These are phyloP conservation scores for Phytophthora sp. DNA, from an alignment of 352 stramenopile species.

Conservation along the genomic window DNA sequence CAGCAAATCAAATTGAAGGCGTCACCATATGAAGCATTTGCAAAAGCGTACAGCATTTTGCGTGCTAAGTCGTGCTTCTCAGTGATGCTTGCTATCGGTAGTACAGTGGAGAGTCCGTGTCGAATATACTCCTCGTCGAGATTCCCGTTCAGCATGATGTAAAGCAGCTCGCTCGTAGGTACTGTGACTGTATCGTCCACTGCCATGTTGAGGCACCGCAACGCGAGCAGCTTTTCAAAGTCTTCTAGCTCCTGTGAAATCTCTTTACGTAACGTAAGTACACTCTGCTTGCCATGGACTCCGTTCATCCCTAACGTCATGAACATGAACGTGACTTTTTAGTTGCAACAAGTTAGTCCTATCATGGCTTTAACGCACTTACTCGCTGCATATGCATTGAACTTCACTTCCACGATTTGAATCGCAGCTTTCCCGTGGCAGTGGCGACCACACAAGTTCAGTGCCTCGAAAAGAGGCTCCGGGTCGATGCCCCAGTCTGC, in stretches of 20 bases:
- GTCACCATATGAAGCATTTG: constrained; percentile 58
- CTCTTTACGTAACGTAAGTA: constrained; percentile 64
- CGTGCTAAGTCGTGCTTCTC: constrained; percentile 64
- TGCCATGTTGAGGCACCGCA: constrained; percentile 69
- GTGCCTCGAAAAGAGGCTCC: constrained; percentile 64
- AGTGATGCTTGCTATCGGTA: constrained; percentile 59
- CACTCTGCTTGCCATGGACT: constrained; percentile 54
- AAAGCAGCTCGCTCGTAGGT: constrained; percentile 62
- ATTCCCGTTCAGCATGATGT: constrained; percentile 56
- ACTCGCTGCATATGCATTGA: constrained; percentile 57
- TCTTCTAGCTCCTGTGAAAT: constrained; percentile 74
- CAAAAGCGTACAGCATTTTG: constrained; percentile 61
- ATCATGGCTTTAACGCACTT: not conserved
- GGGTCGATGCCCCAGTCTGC: constrained; percentile 73
- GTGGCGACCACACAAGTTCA: constrained; percentile 69
- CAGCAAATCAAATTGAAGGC: constrained; percentile 70
- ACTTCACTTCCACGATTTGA: constrained; percentile 49
- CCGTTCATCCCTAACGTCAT: constrained; percentile 53
- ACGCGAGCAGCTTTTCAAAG: constrained; percentile 63
- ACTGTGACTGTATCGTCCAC: constrained; percentile 45
- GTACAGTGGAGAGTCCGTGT: constrained; percentile 59
- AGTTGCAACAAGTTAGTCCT: not conserved
- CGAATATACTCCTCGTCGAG: constrained; percentile 69
- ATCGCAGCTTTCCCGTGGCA: constrained; percentile 52
- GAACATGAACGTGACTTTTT: not conserved